Evolutionary conservation across 768 basidiomycete species (phyloP).

Genomic region (Tulasnella sp.): DNA sequence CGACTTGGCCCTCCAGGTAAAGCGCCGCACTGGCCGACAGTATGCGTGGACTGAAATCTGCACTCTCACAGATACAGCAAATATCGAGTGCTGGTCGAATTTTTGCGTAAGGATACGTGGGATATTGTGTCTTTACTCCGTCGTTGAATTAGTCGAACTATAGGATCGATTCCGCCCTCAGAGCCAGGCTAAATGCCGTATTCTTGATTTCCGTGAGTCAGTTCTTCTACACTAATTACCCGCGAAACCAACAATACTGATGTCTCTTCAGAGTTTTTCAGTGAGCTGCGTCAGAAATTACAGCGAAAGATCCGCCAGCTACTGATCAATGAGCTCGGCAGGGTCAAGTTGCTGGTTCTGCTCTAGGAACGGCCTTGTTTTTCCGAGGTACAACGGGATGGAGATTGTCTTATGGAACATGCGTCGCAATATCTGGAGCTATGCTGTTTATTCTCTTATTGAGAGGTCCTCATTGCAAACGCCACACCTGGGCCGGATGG

Average conservation of each 20-base stretch:
- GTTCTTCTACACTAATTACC: not conserved
- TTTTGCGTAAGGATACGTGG: not conserved
- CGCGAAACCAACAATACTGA: not conserved
- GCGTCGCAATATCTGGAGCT: slow-evolving; percentile 54
- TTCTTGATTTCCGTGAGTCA: slow-evolving; percentile 59
- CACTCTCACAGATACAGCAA: slow-evolving; percentile 1
- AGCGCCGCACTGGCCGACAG: not conserved
- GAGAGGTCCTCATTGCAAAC: slow-evolving; percentile 60
- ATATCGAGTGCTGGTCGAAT: slow-evolving; percentile 11
- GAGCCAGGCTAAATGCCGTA: slow-evolving; percentile 73
- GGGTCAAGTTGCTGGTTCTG: slow-evolving; percentile 79
- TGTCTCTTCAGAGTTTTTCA: slow-evolving; percentile 16
- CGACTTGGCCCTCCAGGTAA: slow-evolving; percentile 14
- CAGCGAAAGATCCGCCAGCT: not conserved
- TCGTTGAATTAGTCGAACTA: not conserved
- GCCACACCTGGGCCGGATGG: slow-evolving; percentile 42
- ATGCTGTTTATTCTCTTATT: slow-evolving; percentile 54
- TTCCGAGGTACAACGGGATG: slow-evolving; percentile 58
- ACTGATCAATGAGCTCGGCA: slow-evolving; percentile 54
- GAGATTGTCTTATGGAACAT: slow-evolving; percentile 59
- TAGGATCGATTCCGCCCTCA: slow-evolving; percentile 44
- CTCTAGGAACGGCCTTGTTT: slow-evolving; percentile 68
- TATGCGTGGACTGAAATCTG: not conserved
- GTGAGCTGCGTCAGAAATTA: not conserved
- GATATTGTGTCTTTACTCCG: not conserved